Conservation (phyloP, 768 basidiomycete genomes). For the Mycena indigotica region DNA sequence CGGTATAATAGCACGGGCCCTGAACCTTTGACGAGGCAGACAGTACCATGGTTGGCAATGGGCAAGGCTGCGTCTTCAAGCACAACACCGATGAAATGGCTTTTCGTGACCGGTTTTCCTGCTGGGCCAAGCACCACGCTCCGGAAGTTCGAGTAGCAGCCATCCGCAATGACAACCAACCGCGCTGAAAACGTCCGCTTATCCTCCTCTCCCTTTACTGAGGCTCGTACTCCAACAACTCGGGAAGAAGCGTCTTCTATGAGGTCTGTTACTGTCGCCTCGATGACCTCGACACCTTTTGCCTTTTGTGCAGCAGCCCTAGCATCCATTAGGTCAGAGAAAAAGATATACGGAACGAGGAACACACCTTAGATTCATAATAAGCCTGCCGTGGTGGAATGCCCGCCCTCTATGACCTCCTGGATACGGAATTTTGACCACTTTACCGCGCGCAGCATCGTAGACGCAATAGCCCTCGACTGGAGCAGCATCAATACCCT, state of each 20-base stretch:
- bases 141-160: constrained; percentile 94
- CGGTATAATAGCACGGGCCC: constrained; percentile 95
- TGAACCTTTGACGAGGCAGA: constrained; percentile 73
- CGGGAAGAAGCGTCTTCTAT: constrained; percentile 52
- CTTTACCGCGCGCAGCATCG: constrained; percentile 49
- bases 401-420: constrained; percentile 68
- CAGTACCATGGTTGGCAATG: constrained; percentile 79
- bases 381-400: constrained; percentile 94
- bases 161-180: constrained; percentile 88
- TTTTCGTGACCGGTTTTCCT: constrained; percentile 58
- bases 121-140: constrained; percentile 58
- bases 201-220: constrained; percentile 33
- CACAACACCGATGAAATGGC: constrained; percentile 84
- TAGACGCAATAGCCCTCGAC: constrained; percentile 87
- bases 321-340: neutral
- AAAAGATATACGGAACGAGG: neutral
- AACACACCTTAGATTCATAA: constrained; percentile 65
- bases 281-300: constrained; percentile 73
- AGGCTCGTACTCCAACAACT: constrained; percentile 70
- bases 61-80: constrained; percentile 77
- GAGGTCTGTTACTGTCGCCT: constrained; percentile 81
- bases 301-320: constrained; percentile 57
- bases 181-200: constrained; percentile 68
- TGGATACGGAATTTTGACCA: constrained; percentile 91
- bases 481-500: constrained; percentile 86